phyloP scores from a whole-genome alignment of 2,329 filamentous ascomycete species.

The Amesomyces nigricolor region DNA sequence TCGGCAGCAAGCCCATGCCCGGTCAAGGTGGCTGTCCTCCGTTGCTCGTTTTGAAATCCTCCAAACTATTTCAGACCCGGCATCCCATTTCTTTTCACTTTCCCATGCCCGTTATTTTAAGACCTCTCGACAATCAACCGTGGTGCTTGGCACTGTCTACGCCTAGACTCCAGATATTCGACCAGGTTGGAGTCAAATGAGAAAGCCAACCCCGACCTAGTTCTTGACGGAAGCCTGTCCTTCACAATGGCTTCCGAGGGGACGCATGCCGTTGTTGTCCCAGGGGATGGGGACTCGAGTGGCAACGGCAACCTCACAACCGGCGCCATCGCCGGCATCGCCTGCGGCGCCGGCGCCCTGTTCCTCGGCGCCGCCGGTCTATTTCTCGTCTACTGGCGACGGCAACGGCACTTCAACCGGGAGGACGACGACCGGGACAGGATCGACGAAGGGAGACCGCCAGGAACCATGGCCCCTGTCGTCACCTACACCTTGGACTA shows the following conservation, averaged over 20 bases:
- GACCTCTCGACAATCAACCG: constrained; percentile 9
- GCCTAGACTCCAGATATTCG: constrained; percentile 3
- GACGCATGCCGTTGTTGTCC: constrained; percentile 21
- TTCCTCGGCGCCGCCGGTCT: constrained; percentile 40
- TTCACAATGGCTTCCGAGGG: constrained; percentile 30
- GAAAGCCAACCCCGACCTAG: too few relatives aligned
- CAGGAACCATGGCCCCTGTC: constrained; percentile 3
- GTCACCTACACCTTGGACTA: constrained; percentile 32
- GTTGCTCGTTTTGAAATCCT: constrained; percentile 29
- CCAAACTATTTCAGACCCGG: constrained; percentile 24
- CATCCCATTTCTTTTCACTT: constrained; percentile 3
- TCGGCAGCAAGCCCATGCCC: constrained; percentile 11
- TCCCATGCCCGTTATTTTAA: constrained; percentile 14
- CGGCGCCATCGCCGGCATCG: constrained; percentile 50
- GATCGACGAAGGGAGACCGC: constrained; percentile 16
- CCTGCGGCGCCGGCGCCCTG: constrained; percentile 40
- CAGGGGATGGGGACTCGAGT: constrained; percentile 20
- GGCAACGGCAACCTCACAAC: constrained; percentile 34
- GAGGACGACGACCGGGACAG: constrained; percentile 25
- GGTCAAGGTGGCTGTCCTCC: constrained; percentile 31
- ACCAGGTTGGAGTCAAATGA: constrained; percentile 10
- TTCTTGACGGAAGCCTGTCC: not conserved
- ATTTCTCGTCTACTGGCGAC: constrained; percentile 44
- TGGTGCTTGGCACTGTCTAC: constrained; percentile 12
- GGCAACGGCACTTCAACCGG: constrained; percentile 34